Conservation (phyloP, 495 filamentous ascomycete species). For the Hyaloscypha variabilis region DNA sequence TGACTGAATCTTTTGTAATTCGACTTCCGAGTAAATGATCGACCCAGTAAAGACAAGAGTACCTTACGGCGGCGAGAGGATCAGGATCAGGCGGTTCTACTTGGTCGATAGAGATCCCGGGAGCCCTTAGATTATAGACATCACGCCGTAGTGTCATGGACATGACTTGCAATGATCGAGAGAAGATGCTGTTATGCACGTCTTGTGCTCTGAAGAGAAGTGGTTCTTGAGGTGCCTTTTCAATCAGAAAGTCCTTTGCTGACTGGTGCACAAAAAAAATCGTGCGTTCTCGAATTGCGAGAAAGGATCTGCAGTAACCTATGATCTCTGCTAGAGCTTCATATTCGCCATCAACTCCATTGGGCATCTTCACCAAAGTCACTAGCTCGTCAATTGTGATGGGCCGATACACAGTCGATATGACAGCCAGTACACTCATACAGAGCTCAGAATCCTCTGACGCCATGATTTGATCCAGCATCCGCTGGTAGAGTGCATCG, state of each 20-base stretch:
- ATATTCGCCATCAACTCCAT: constrained; percentile 21
- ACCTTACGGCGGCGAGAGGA: constrained; percentile 29
- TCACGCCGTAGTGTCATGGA: constrained; percentile 34
- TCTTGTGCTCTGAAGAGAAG: constrained; percentile 28
- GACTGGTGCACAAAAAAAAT: constrained; percentile 37
- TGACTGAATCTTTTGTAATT: not conserved
- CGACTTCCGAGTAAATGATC: constrained; percentile 20
- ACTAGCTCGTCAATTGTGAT: constrained; percentile 20
- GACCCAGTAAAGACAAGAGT: constrained; percentile 37
- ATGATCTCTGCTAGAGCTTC: constrained; percentile 28
- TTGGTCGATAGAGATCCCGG: not conserved
- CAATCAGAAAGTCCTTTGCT: constrained; percentile 35
- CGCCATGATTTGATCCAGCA: constrained; percentile 33
- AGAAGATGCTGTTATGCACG: constrained; percentile 31
- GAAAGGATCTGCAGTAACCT: constrained; percentile 31
- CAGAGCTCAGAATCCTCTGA: constrained; percentile 33
- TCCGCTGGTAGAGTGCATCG: constrained; percentile 35
- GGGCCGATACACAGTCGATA: constrained; percentile 24
- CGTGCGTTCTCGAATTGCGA: constrained; percentile 28
- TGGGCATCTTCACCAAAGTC: constrained; percentile 8
- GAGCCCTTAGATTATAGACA: constrained; percentile 29
- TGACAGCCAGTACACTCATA: constrained; percentile 26
- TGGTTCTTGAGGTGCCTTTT: constrained; percentile 17
- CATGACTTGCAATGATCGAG: constrained; percentile 33
- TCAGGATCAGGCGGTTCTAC: constrained; percentile 13